A percentile compares a stretch with the other conserved stretches of the same genome.
These are phyloP conservation scores for Chenopodium formosanum DNA, from an alignment of 148 eudicot species.

Conservation along the genomic window DNA sequence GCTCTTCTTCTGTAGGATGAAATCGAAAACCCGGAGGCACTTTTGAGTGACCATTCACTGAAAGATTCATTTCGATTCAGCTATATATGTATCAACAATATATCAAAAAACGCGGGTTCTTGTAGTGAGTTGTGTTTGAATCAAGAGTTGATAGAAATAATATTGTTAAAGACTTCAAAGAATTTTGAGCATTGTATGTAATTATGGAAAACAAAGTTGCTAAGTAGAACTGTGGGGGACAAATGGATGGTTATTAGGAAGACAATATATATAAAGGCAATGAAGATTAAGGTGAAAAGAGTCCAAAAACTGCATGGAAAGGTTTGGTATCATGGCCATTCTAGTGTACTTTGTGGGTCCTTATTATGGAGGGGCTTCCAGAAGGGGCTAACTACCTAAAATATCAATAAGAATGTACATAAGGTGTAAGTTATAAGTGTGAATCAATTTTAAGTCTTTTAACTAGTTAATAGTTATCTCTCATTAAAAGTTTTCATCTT, in stretches of 20 bases:
- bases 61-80: neutral
- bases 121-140: too few species aligned
- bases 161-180: neutral
- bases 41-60: conserved; percentile 13
- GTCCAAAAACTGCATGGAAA: conserved; percentile 8
- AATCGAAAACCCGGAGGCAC: conserved; percentile 13
- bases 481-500: neutral
- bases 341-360: conserved; percentile 16
- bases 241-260: neutral
- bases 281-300: neutral
- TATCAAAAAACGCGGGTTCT: neutral
- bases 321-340: conserved; percentile 20
- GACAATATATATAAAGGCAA: neutral
- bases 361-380: neutral
- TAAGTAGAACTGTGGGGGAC: neutral
- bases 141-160: neutral
- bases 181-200: neutral
- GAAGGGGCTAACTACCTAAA: conserved; percentile 16
- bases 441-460: neutral
- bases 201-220: neutral
- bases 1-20: conserved; percentile 18
- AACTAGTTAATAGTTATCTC: neutral
- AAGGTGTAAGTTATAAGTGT: neutral
- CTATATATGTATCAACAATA: neutral
- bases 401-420: neutral